These are phyloP conservation scores for Emmonsiellopsis sp. DNA, from an alignment of 2,329 filamentous ascomycete genomes.

Conservation along the genomic window DNA sequence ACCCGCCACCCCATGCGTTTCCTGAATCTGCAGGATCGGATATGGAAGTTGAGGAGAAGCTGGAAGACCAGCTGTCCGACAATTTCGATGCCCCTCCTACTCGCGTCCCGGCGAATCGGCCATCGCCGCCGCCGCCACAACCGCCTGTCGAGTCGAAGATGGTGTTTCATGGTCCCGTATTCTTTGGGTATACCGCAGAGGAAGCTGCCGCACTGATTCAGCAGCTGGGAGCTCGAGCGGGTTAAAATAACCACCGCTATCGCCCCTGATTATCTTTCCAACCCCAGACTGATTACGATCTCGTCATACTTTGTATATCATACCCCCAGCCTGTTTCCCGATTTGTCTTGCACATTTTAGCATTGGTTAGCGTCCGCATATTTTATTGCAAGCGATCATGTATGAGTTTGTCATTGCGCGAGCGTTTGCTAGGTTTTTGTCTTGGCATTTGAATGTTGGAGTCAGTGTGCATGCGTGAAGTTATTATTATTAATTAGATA, in stretches of 20 bases:
- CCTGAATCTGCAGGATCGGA: not conserved
- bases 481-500: too few species aligned
- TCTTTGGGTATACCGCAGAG: constrained; percentile 81
- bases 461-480: too few species aligned
- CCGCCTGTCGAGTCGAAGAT: constrained; percentile 34
- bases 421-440: too few species aligned
- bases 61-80: not conserved
- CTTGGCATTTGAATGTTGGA: too few species aligned
- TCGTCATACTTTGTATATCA: too few species aligned
- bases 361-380: too few species aligned
- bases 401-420: too few species aligned
- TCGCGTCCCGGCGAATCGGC: not conserved
- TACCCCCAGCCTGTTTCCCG: too few species aligned
- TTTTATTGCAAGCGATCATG: too few species aligned
- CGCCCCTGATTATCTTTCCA: too few species aligned
- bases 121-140: not conserved
- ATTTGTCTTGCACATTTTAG: too few species aligned
- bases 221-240: constrained; percentile 28
- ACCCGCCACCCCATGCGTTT: not conserved
- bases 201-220: constrained; percentile 70
- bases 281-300: too few species aligned
- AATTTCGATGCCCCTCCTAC: not conserved
- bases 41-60: not conserved
- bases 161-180: constrained; percentile 87
- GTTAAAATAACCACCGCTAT: not conserved